These are phyloP conservation scores for Lasiosphaeriaceae sp. DNA, from an alignment of 495 filamentous ascomycete species.

Conservation along the genomic window DNA sequence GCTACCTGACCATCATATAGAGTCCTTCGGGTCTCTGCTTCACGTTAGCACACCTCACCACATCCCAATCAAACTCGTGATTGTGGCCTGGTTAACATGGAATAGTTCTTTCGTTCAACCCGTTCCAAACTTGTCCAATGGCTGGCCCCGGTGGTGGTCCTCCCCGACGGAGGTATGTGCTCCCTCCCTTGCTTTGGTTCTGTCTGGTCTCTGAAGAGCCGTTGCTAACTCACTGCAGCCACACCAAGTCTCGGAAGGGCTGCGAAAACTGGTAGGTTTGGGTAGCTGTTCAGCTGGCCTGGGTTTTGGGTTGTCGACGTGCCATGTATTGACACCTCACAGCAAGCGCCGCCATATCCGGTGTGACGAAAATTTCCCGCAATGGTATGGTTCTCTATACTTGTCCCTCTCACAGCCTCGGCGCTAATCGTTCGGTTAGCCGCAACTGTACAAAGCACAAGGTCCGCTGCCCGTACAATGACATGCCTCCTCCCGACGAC, in stretches of 20 bases:
- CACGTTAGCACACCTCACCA: conserved; percentile 28
- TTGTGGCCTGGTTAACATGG: conserved; percentile 12
- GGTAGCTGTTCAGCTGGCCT: background rate
- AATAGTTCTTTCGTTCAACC: conserved; percentile 40
- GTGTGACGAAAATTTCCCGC: conserved; percentile 95
- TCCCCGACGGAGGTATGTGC: conserved; percentile 56
- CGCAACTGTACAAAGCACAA: conserved; percentile 99
- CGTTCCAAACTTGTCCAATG: conserved; percentile 48
- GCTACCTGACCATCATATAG: conserved; percentile 28
- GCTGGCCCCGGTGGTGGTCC: conserved; percentile 71
- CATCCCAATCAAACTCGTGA: background rate
- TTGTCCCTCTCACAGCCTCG: background rate
- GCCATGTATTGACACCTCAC: conserved; percentile 18
- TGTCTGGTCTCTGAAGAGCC: background rate
- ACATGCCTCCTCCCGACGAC: conserved; percentile 64
- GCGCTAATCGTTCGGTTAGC: conserved; percentile 48
- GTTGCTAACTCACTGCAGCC: conserved; percentile 48
- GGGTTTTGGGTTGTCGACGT: background rate
- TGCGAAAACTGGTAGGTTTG: conserved; percentile 77
- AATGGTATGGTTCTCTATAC: conserved; percentile 65
- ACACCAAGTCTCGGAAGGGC: conserved; percentile 97
- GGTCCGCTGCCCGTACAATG: conserved; percentile 95
- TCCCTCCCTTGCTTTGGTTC: conserved; percentile 12
- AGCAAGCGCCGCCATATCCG: conserved; percentile 92
- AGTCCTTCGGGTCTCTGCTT: conserved; percentile 34